Evolutionary conservation across 1,284 basidiomycete species (phyloP), one percentile per base, ranked within the genome.

Genomic region (Fomitiporia mediterranea): DNA sequence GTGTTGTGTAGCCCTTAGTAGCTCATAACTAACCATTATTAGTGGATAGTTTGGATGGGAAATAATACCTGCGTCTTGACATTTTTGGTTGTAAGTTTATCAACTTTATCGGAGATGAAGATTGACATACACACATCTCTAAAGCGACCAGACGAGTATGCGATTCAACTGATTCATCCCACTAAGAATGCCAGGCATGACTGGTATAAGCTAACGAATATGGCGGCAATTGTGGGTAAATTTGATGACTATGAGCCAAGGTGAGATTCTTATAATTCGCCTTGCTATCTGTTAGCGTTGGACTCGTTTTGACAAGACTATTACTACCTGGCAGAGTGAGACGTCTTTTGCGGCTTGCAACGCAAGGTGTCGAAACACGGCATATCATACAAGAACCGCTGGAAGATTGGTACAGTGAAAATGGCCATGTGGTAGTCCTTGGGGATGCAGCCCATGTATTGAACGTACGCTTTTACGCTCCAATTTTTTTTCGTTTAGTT

Each of bases 381-480:
- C 53, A 55, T 52, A 34, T 55, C 17, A 19, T 55, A 13, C 53
- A 59, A 40, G 49, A 55, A 25, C 40, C 47, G 8, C 19, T 55
- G 5, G 53, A 55, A 35, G 74, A 80, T 25, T 86, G 84, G 83
- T 77, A 80, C 0, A 76, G 82, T 58, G 62, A 71, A 0, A 69
- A 68, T 34, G 66, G 69, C 2, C 68, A 69, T 58, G 67, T 75
- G 54, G 70, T 80, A 2, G 66, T 80, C 5, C 63, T 80, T 32
- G 79, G 79, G 30, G 77, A 79, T 58, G 73, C 78, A 0, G 76
- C 77, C 4, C 78, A 79, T 61, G 70, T 74, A 0, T 67, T 76
- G 49, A 67, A 70, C 44, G 72, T 59, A 25, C 32, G 57, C 38
- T 2, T 4, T 35, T 11, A 19, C 15, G 15, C 28, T 6, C 32